A percentile compares a stretch with the other conserved stretches of the same genome.
These are phyloP conservation scores for Borovskyia barvae DNA, from an alignment of 208 protist genomes.

Conservation along the genomic window DNA sequence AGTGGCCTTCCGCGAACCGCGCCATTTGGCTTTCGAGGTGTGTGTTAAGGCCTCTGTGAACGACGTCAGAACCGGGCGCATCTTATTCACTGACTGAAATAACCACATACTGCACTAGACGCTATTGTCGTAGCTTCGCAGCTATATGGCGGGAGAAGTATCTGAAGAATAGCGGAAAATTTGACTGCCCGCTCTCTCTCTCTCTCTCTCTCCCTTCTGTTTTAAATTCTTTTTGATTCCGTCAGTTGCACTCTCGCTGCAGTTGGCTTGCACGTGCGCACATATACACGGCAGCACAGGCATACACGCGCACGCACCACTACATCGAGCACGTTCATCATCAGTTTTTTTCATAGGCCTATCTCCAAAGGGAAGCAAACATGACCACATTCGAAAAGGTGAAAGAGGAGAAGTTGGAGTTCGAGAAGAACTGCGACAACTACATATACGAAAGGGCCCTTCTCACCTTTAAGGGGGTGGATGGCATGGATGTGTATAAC, in stretches of 20 bases:
- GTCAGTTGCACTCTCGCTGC: too few relatives aligned
- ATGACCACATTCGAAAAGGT: slow-evolving; percentile 38
- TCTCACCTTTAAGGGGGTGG: slow-evolving; percentile 61
- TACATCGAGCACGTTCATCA: not conserved
- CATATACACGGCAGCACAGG: not conserved
- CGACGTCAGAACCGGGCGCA: too few relatives aligned
- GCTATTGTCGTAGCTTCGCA: too few relatives aligned
- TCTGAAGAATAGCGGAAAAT: too few relatives aligned
- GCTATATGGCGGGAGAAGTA: too few relatives aligned
- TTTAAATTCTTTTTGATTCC: not conserved
- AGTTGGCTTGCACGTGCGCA: too few relatives aligned
- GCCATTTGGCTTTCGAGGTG: too few relatives aligned
- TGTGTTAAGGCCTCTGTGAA: too few relatives aligned
- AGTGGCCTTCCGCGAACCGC: too few relatives aligned
- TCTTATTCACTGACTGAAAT: too few relatives aligned
- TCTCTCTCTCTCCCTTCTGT: not conserved
- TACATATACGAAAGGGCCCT: slow-evolving; percentile 44
- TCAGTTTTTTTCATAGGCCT: not conserved
- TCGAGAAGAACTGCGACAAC: slow-evolving; percentile 40
- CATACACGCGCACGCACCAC: not conserved
- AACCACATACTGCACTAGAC: too few relatives aligned
- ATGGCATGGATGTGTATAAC: slow-evolving; percentile 71
- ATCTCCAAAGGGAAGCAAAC: not conserved
- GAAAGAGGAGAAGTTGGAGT: slow-evolving; percentile 40
- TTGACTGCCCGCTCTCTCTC: too few relatives aligned